Conservation (phyloP, 1,284 basidiomycete genomes). For the Ustilago lituana region DNA sequence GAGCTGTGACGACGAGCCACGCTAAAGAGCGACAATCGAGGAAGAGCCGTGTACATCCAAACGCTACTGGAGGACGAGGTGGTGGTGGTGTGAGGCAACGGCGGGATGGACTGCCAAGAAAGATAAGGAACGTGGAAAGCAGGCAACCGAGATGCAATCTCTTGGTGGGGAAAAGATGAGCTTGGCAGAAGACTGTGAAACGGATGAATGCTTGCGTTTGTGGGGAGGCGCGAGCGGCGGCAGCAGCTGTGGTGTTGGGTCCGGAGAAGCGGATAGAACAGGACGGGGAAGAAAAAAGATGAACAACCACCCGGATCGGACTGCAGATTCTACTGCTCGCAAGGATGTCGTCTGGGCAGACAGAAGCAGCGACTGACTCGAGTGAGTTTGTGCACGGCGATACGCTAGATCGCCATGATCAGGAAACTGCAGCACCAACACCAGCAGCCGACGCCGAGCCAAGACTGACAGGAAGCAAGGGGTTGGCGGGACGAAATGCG, state of each 20-base stretch:
- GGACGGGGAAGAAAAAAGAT: background rate
- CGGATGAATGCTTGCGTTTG: background rate
- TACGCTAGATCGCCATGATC: background rate
- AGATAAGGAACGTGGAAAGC: constrained; percentile 20
- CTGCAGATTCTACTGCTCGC: background rate
- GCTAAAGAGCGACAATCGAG: constrained; percentile 30
- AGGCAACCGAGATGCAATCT: background rate
- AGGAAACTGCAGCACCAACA: background rate
- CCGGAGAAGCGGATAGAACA: background rate
- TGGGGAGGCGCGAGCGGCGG: constrained; percentile 1
- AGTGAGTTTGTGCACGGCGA: background rate
- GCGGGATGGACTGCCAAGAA: constrained; percentile 11
- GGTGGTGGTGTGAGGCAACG: background rate
- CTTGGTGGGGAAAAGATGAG: background rate
- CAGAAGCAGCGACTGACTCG: constrained; percentile 11
- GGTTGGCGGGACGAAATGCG: background rate
- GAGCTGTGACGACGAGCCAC: constrained; percentile 30
- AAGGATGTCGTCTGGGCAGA: constrained; percentile 2
- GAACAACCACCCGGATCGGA: background rate
- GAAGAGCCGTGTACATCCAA: constrained; percentile 31
- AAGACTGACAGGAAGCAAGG: constrained; percentile 3
- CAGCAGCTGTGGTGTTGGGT: background rate
- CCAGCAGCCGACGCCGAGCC: background rate
- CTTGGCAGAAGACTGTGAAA: background rate
- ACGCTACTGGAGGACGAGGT: background rate